Conservation (phyloP, 2,329 filamentous ascomycete genomes). For the Dryadomyces quercivorus region DNA sequence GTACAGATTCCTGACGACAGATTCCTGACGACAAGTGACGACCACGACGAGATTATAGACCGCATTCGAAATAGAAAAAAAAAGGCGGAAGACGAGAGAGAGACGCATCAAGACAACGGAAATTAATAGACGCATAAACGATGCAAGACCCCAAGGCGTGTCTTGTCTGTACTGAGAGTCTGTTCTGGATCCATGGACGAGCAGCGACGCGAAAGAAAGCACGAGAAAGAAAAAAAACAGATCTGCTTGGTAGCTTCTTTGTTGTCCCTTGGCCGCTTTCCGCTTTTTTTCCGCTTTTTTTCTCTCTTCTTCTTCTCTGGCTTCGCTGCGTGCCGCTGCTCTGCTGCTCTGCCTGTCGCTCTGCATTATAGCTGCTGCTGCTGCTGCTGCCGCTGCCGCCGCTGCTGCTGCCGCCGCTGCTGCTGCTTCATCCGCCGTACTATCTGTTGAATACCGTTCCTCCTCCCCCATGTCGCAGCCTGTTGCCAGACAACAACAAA, state of each 20-base stretch:
- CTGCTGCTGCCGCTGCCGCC: slow-evolving; percentile 4
- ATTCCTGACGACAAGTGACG: slow-evolving; percentile 3
- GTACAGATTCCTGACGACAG: slow-evolving; percentile 1
- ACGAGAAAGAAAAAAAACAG: neutral
- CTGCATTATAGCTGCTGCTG: slow-evolving; percentile 9
- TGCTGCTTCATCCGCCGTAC: slow-evolving; percentile 11
- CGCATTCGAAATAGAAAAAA: neutral
- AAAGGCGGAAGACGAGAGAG: neutral
- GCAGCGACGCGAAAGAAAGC: slow-evolving; percentile 1
- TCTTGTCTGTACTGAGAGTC: slow-evolving; percentile 1
- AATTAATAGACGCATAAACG: slow-evolving; percentile 1
- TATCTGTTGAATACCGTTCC: slow-evolving; percentile 10
- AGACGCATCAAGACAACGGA: neutral
- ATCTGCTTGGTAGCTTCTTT: slow-evolving; percentile 3
- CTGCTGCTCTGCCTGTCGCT: slow-evolving; percentile 5
- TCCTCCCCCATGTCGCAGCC: slow-evolving; percentile 4
- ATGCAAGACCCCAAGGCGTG: neutral
- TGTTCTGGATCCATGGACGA: slow-evolving; percentile 3
- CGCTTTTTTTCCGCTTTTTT: too few relatives aligned
- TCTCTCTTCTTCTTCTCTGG: neutral
- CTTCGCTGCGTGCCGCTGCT: slow-evolving; percentile 1
- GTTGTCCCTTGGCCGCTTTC: neutral
- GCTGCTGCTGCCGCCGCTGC: slow-evolving; percentile 8
- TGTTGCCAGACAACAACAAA: neutral
- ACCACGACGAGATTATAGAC: neutral